A percentile compares a stretch with the other conserved stretches of the same genome.
Evolutionary conservation across 176 grass and related monocot species (phyloP).

Genomic region (Poa annua): DNA sequence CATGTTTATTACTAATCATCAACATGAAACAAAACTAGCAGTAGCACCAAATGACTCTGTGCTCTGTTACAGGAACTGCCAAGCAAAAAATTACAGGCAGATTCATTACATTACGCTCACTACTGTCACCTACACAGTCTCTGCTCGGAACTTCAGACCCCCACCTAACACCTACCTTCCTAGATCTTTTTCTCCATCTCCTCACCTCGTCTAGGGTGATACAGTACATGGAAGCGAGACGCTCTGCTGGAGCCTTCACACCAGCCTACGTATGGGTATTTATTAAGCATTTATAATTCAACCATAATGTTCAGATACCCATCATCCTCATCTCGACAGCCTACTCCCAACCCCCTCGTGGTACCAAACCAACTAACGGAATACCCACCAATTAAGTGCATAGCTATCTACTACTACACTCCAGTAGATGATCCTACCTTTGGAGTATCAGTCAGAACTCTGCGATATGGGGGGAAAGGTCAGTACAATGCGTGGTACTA

Average conservation of each 20-base stretch:
- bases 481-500: not conserved
- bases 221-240: constrained; percentile 7
- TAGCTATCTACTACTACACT: not conserved
- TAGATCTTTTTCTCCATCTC: not conserved
- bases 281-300: constrained; percentile 40
- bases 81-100: constrained; percentile 10
- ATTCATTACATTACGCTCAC: not conserved
- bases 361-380: not conserved
- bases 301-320: not conserved
- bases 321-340: not conserved
- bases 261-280: constrained; percentile 8
- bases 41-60: not conserved
- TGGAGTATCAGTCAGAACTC: not conserved
- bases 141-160: not conserved
- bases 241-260: constrained; percentile 6
- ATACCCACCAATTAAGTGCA: not conserved
- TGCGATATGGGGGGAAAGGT: not conserved
- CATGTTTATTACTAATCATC: constrained; percentile 3
- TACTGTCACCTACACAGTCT: constrained; percentile 1
- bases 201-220: constrained; percentile 10
- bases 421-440: not conserved
- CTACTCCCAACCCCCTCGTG: constrained; percentile 20
- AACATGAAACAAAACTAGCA: not conserved
- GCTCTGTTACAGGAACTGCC: not conserved
- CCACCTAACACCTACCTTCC: constrained; percentile 15